Percentiles rank a stretch among this genome's conserved stretches.
phyloP scores from a whole-genome alignment of 2,329 filamentous ascomycete species.

The Penicillium digitatum region DNA sequence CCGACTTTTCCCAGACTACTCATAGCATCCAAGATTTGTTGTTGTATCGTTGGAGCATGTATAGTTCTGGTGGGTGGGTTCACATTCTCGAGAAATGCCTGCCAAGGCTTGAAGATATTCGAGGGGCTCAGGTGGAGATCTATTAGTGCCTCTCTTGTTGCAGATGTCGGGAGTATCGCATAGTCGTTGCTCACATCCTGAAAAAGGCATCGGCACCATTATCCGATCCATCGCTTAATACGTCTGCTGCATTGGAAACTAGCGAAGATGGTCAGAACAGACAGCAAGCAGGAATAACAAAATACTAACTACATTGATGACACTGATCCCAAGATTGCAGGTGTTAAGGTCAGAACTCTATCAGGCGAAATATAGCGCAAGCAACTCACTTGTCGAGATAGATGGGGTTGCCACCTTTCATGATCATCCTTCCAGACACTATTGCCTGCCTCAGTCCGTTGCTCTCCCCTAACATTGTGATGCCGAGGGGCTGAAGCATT shows the following conservation, averaged over 20 bases:
- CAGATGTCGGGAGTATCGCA: constrained; percentile 11
- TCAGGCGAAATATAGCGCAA: not conserved
- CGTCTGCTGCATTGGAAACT: constrained; percentile 24
- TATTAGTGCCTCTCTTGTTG: not conserved
- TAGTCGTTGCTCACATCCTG: constrained; percentile 13
- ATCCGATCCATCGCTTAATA: constrained; percentile 14
- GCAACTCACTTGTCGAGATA: constrained; percentile 25
- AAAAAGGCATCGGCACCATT: constrained; percentile 1
- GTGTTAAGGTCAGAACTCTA: not conserved
- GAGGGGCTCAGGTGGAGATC: constrained; percentile 18
- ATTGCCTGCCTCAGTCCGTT: not conserved
- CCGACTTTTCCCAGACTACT: constrained; percentile 14
- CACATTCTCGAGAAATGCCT: constrained; percentile 27
- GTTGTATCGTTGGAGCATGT: constrained; percentile 58
- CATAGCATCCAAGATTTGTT: constrained; percentile 25
- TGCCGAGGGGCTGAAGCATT: not conserved
- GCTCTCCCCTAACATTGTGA: not conserved
- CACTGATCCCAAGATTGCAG: constrained; percentile 22
- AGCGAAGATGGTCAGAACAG: not conserved
- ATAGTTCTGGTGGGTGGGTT: constrained; percentile 70
- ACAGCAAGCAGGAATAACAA: not conserved
- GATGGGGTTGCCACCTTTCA: constrained; percentile 23
- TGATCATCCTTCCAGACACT: constrained; percentile 20
- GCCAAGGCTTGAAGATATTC: constrained; percentile 27
- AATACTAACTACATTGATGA: constrained; percentile 19